Base-by-base conservation (phyloP, 306 rosid genomes). In the Cyamopsis tetragonoloba region DNA sequence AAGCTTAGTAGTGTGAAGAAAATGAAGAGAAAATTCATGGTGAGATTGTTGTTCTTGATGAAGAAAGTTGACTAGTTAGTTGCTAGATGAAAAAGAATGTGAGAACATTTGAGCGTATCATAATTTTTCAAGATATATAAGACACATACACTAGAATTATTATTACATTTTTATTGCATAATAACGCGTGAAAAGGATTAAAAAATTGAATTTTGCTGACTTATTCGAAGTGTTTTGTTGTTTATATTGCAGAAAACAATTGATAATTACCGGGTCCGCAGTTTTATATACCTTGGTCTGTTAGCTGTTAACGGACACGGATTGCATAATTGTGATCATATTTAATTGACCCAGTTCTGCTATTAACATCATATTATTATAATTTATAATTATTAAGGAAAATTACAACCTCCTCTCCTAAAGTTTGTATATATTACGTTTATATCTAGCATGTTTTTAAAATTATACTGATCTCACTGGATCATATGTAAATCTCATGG, bases 1-100 rank as follows among this genome's bases (percentile, higher is more conserved):
- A 69, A 13, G 53, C 4, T 37, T 14, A 59, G 28, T 14, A 59
- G 28, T 5, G 41, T 60, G 44, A 47, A 51, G 8, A 78, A 15
- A 70, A 37, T 4, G 42, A 75, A 11, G 24, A 48, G 64, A 66
- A 58, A 49, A 11, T 50, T 22, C 80, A 74, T 82, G 15, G 28
- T 62, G 50, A 38, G 26, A 6, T 48, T 41, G 12, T 37, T 50
- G n/a, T 54, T 24, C 50, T 22, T 19, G 39, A 23, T 15, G 26
- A 48, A 51, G 28, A 22, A 38, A 7, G n/a, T n/a, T n/a, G 42
- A 27, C 41, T 43, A 42, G 26, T 46, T 11, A 12, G 12, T 46
- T 0, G 6, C 10, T n/a, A n/a, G n/a, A n/a, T 14, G 42, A 3
- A 27, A 46, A 64, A 50, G 6, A 26, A 28, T 60, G 14, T 3